These are phyloP conservation scores for Colletotrichum higginsianum DNA, from an alignment of 2,329 filamentous ascomycete genomes.

Conservation along the genomic window DNA sequence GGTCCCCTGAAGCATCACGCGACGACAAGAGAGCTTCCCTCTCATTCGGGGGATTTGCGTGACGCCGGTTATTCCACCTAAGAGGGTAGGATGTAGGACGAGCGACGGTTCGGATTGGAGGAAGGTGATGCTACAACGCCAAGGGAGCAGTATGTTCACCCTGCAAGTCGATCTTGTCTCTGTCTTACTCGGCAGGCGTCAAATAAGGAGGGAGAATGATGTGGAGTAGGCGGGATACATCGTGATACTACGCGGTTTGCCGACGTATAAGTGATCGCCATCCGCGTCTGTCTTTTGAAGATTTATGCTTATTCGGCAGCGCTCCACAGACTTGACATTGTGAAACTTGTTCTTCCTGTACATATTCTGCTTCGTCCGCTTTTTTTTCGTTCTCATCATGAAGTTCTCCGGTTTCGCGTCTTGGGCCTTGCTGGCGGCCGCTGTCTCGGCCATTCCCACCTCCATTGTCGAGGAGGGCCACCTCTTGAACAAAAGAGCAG, in stretches of 20 bases:
- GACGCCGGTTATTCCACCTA: constrained; percentile 7
- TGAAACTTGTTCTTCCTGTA: not conserved
- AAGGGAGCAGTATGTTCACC: not conserved
- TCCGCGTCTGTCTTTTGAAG: not conserved
- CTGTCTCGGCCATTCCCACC: constrained; percentile 29
- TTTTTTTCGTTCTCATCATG: not conserved
- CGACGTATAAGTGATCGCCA: constrained; percentile 12
- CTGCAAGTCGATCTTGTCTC: not conserved
- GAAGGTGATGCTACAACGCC: not conserved
- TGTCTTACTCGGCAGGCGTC: constrained; percentile 13
- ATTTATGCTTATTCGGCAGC: constrained; percentile 2
- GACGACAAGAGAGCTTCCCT: not conserved
- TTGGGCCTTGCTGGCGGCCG: constrained; percentile 27
- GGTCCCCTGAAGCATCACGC: constrained; percentile 3
- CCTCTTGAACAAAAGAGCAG: constrained; percentile 32
- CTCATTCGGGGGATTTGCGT: constrained; percentile 27
- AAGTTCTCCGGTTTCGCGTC: constrained; percentile 20
- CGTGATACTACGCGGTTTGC: not conserved
- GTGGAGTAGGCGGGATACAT: not conserved
- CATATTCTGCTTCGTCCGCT: not conserved
- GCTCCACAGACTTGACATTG: not conserved
- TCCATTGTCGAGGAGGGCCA: constrained; percentile 7
- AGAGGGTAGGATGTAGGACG: not conserved
- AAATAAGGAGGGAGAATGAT: not conserved
- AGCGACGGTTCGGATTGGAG: not conserved